Evolutionary conservation across 2,329 filamentous ascomycete genomes (phyloP).

Genomic region (Penicillium vulpinum): DNA sequence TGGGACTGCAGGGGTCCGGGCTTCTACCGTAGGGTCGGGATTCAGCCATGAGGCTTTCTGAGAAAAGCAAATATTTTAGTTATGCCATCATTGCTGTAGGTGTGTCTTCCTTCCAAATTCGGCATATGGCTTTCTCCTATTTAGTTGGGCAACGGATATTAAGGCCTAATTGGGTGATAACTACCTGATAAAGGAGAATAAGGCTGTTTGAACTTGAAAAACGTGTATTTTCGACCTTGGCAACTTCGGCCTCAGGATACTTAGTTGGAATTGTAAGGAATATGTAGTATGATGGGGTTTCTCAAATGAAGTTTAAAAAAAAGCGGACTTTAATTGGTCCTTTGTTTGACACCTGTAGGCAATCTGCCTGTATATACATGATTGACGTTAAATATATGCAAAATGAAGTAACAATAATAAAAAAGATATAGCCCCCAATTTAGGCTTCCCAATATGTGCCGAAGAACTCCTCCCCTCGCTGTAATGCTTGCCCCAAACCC

Average conservation of each 20-base stretch:
- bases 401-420: not conserved
- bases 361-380: not conserved
- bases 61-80: conserved; percentile 1
- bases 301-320: not conserved
- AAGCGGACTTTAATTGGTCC: not conserved
- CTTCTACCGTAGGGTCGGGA: conserved; percentile 3
- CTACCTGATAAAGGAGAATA: not conserved
- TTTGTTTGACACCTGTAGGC: not conserved
- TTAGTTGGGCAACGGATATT: not conserved
- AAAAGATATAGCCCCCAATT: not conserved
- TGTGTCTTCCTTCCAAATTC: not conserved
- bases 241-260: no score
- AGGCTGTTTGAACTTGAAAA: not conserved
- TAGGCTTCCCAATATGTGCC: not conserved
- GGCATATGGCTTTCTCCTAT: not conserved
- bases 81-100: not conserved
- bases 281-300: no score
- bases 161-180: not conserved
- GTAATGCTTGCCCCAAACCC: not conserved
- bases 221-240: no score
- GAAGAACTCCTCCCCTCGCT: conserved; percentile 12
- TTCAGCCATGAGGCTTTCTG: not conserved
- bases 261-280: not conserved
- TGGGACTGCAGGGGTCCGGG: not conserved
- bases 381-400: not conserved